Conservation (phyloP, 208 protist species). For the Naegleria fowleri region DNA sequence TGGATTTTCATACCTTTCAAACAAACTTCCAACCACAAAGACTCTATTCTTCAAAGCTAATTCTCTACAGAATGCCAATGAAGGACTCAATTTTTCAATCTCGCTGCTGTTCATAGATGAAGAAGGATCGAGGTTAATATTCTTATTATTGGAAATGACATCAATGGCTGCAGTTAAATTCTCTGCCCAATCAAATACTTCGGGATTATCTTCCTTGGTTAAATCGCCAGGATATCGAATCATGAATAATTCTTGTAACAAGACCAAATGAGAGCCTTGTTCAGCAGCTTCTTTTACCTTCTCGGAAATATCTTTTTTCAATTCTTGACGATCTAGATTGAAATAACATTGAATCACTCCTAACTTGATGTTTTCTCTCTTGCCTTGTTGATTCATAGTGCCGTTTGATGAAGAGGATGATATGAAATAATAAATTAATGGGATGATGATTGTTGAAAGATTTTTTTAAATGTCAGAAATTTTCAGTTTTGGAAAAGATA, state of each 20-base stretch:
- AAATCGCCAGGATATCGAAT: slow-evolving; percentile 24
- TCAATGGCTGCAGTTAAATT: background rate
- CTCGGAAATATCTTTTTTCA: background rate
- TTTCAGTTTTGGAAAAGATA: no score
- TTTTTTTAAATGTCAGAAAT: no score
- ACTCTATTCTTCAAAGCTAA: slow-evolving; percentile 1
- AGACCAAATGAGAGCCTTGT: background rate
- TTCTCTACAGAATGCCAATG: slow-evolving; percentile 9
- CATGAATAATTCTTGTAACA: slow-evolving; percentile 27
- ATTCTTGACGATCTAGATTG: background rate
- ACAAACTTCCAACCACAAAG: slow-evolving; percentile 25
- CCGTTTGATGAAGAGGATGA: no score
- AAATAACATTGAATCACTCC: background rate
- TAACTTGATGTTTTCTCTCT: background rate
- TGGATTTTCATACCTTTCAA: slow-evolving; percentile 17
- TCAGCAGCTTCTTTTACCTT: background rate
- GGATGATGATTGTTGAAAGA: no score
- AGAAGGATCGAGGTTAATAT: no score
- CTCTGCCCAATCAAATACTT: background rate
- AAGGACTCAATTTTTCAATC: background rate
- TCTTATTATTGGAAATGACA: background rate
- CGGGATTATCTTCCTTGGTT: background rate
- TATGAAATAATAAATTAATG: no score
- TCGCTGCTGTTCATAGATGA: background rate
- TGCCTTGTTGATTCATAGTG: no score